Percentiles rank a stretch among this genome's conserved stretches.
These are phyloP conservation scores for Eucalyptus erythrocorys DNA, from an alignment of 345 rosid genomes.

Conservation along the genomic window DNA sequence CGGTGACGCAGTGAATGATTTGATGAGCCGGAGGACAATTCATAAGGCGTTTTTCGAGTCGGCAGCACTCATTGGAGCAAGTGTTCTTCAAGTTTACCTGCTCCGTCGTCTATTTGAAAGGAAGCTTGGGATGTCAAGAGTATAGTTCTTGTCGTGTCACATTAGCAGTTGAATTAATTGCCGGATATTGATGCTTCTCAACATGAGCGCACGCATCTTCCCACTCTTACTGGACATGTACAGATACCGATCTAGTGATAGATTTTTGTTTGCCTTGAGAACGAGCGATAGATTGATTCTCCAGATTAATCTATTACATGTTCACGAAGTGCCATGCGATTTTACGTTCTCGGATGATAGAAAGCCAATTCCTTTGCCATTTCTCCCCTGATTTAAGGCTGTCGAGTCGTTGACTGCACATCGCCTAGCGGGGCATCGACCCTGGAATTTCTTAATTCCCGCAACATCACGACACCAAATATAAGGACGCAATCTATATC, in stretches of 20 bases:
- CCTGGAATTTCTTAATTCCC: not conserved
- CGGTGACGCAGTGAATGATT: constrained; percentile 49
- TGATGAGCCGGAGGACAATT: constrained; percentile 44
- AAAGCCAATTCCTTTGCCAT: not conserved
- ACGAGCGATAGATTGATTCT: not conserved
- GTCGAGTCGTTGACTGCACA: not conserved
- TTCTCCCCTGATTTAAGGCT: not conserved
- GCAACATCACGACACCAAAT: not conserved
- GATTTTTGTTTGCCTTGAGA: not conserved
- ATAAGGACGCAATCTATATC: not conserved
- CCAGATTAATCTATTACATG: not conserved
- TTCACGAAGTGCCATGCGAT: not conserved
- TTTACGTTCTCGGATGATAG: not conserved
- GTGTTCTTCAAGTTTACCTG: constrained; percentile 57
- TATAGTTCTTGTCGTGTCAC: constrained; percentile 5
- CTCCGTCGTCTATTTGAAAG: constrained; percentile 55
- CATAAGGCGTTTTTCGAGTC: constrained; percentile 65
- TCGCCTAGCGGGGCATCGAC: not conserved
- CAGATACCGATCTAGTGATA: not conserved
- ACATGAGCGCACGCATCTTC: not conserved
- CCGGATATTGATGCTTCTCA: not conserved
- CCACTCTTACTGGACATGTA: not conserved
- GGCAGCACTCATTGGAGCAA: constrained; percentile 43
- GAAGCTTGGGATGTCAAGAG: constrained; percentile 55
- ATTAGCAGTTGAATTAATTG: not conserved